These are phyloP conservation scores for Suillus subluteus DNA, from an alignment of 768 basidiomycete genomes.

Conservation along the genomic window DNA sequence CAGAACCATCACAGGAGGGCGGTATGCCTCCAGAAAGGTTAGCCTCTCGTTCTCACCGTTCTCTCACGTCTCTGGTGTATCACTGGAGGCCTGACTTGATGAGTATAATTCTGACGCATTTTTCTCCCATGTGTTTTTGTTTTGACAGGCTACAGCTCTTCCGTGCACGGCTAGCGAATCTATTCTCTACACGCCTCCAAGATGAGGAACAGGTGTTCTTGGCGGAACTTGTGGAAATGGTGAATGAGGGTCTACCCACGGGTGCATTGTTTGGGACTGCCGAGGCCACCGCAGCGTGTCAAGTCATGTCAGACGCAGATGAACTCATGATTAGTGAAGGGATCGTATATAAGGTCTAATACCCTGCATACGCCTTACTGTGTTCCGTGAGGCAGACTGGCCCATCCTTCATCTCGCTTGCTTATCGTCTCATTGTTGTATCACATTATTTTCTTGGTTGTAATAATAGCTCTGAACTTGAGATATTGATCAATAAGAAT, in stretches of 20 bases:
- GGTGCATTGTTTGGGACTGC: conserved; percentile 75
- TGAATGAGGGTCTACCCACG: conserved; percentile 78
- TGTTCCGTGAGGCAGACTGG: neutral
- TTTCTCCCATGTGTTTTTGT: conserved; percentile 2
- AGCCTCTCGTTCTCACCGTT: conserved; percentile 27
- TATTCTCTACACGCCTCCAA: conserved; percentile 68
- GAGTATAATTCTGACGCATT: conserved; percentile 2
- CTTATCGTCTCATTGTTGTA: conserved; percentile 13
- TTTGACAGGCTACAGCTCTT: conserved; percentile 71
- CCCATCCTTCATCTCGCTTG: conserved; percentile 4
- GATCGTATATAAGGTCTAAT: conserved; percentile 81
- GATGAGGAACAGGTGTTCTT: conserved; percentile 81
- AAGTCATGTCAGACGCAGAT: conserved; percentile 68
- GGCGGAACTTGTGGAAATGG: conserved; percentile 63
- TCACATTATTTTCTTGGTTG: conserved; percentile 8
- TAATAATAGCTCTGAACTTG: neutral
- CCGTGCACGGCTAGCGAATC: conserved; percentile 72
- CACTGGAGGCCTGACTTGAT: conserved; percentile 5
- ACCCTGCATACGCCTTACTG: neutral
- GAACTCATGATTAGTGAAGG: conserved; percentile 90
- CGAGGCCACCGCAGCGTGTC: conserved; percentile 76
- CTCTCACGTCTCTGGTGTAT: conserved; percentile 7
- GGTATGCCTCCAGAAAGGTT: conserved; percentile 63
- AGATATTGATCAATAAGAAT: neutral
- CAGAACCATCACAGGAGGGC: conserved; percentile 43